Evolutionary conservation across 1,139 yeast species (phyloP).

Genomic region (Taphrina wiesneri): DNA sequence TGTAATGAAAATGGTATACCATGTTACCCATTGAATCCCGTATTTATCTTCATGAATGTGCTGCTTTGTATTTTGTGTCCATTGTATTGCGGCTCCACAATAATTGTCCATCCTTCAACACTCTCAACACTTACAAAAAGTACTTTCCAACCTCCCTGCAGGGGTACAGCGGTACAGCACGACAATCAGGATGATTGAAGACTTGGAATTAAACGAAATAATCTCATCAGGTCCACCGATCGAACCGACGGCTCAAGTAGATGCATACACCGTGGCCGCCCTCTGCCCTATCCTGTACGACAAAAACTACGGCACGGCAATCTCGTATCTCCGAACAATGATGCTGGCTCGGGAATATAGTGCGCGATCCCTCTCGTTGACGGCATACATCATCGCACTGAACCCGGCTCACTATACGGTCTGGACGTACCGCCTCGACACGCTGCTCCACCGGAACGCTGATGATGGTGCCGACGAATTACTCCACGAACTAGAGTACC

Average conservation of each 20-base stretch:
- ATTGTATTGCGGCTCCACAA: not conserved
- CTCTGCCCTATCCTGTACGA: conserved; percentile 77
- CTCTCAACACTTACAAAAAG: not conserved
- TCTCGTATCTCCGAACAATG: conserved; percentile 65
- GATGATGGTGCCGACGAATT: conserved; percentile 41
- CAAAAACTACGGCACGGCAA: conserved; percentile 62
- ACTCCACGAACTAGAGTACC: conserved; percentile 66
- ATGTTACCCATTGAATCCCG: not conserved
- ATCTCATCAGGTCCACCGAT: conserved; percentile 47
- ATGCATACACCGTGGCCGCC: conserved; percentile 51
- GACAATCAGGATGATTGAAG: conserved; percentile 4
- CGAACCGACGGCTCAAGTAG: conserved; percentile 42
- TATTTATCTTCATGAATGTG: not conserved
- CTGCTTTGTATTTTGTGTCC: not conserved
- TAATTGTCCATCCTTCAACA: not conserved
- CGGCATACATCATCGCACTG: conserved; percentile 61
- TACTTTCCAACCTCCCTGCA: no score
- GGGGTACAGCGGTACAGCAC: not conserved
- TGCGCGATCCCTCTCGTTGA: conserved; percentile 67
- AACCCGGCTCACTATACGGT: conserved; percentile 91
- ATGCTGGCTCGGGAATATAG: conserved; percentile 64
- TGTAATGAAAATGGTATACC: not conserved
- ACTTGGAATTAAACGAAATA: conserved; percentile 36
- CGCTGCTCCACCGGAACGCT: conserved; percentile 45
- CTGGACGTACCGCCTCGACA: conserved; percentile 75